Base-by-base conservation (phyloP, 768 basidiomycete genomes). In the Hypholoma sublateritium region DNA sequence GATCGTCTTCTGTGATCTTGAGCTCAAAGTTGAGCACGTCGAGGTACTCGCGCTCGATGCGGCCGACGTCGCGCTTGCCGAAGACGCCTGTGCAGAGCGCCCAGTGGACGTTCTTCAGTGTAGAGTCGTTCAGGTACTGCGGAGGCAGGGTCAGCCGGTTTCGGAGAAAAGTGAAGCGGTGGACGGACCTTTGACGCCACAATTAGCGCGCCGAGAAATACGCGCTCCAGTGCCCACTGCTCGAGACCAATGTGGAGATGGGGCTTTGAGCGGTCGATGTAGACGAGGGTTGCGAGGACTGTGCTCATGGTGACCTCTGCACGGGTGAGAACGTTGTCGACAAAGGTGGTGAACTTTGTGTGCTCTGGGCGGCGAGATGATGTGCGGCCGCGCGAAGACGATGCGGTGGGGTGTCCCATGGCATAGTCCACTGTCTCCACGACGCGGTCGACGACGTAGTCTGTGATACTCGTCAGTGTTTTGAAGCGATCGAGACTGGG, bases 31-130 rank as follows among this genome's bases (percentile, higher is more conserved):
- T 86, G 59, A 91, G 80, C 37, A 91, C 89, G 60, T 88, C 87
- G 47, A 91, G 80, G 70, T 88, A 90, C 72, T 91, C 89, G 64
- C 89, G 83, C 72, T 91, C 89, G 66, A 91, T 90, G 62, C 89
- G 82, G 45, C 88, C 88, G 24, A 90, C 82, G 64, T 91, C 89
- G 39, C 89, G 83, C 69, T 89, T 89, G 62, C 89, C 88, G 67
- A 91, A 91, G 24, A 91, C 86, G 28, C 87, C 86, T 0, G 89
- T 89, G 71, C 88, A 90, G n/a, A 88, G 76, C 8, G 89, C 87
- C 92, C 92, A 95, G 70, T 95, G 92, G 49, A 89, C 80, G 73
- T 95, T 95, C 80, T 95, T 95, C 14, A 93, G 80, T 24, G 90
- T 91, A 14, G 89, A 92, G 69, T 95, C 93, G 69, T 95, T 93